Base-by-base conservation (phyloP, 352 stramenopile genomes). In the Pythium pyrilobum region DNA sequence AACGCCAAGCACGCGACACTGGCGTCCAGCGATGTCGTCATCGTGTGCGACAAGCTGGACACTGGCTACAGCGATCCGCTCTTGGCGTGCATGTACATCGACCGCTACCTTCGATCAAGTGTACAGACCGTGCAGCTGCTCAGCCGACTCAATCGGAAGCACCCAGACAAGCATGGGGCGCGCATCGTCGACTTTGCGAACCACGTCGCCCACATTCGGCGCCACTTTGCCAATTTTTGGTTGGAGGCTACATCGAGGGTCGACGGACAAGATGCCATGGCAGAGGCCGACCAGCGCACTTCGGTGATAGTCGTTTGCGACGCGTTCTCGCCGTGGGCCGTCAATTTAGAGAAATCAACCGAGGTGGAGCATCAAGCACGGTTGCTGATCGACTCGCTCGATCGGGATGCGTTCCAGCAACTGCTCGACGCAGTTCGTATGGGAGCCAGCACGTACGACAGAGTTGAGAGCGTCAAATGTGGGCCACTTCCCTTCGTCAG, bases 31-130 rank as follows among this genome's bases (percentile, higher is more conserved):
- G 80, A 91, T 42, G 60, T 92, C 15, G 74, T 93, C 24, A 81
- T 93, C 54, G 83, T 93, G 6, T 93, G 83, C 65, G 83, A 93
- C 47, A 93, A 93, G 46, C 77, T 93, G 7, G 83, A 93, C 41
- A 93, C 83, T 2, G 83, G 83, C 3, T 93, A 89, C 69, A 93
- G 89, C 44, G 81, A 93, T 34, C 81, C 83, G 0, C 39, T 78
- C 29, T 66, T 93, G 13, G 62, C 74, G 4, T 80, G 71, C 21
- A 91, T 93, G 80, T 93, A 90, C 52, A 79, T 93, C n/a, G 83
- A 93, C 54, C 78, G 83, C 11, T 79, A 83, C 32, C 61, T 93
- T 31, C 74, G 73, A 6, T 76, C 76, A 5, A 82, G 67, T 20
- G 64, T 71, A 1, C 80, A 87, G 24, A 87, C 74, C 0, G 83